phyloP scores from a whole-genome alignment of 768 basidiomycete genomes.

The Termitomyces sp. region DNA sequence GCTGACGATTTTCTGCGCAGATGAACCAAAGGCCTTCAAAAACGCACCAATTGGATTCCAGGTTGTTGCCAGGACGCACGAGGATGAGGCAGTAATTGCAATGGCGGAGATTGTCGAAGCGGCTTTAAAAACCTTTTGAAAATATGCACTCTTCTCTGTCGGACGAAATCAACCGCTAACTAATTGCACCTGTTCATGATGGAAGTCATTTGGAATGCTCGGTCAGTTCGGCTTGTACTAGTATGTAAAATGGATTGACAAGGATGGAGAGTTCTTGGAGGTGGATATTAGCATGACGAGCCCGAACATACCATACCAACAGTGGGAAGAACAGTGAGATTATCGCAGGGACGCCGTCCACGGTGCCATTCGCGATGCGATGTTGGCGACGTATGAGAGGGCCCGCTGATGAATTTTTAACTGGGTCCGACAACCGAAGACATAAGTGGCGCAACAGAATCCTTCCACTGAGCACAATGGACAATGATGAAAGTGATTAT shows the following conservation, averaged over 20 bases:
- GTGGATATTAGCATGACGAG: too few relatives aligned
- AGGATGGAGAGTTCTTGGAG: too few relatives aligned
- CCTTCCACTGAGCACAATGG: not conserved
- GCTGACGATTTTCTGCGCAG: constrained; percentile 16
- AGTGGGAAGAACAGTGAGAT: too few relatives aligned
- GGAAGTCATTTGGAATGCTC: not conserved
- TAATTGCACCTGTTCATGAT: not conserved
- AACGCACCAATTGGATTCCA: constrained; percentile 63
- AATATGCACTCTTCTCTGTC: not conserved
- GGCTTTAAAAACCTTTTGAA: constrained; percentile 31
- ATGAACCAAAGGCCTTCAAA: constrained; percentile 48
- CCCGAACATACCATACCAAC: too few relatives aligned
- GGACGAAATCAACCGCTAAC: too few relatives aligned
- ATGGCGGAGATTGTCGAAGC: constrained; percentile 57
- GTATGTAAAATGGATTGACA: too few relatives aligned
- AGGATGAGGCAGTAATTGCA: constrained; percentile 70
- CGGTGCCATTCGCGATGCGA: not conserved
- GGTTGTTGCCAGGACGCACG: constrained; percentile 60
- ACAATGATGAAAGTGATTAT: not conserved
- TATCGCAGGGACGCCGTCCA: too few relatives aligned
- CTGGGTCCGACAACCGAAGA: not conserved
- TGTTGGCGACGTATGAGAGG: not conserved
- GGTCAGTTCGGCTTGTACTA: not conserved
- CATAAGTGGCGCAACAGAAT: not conserved
- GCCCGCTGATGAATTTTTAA: too few relatives aligned